Evolutionary conservation across 169 alveolate species (phyloP).

Genomic region (Ichthyophthirius multifiliis): DNA sequence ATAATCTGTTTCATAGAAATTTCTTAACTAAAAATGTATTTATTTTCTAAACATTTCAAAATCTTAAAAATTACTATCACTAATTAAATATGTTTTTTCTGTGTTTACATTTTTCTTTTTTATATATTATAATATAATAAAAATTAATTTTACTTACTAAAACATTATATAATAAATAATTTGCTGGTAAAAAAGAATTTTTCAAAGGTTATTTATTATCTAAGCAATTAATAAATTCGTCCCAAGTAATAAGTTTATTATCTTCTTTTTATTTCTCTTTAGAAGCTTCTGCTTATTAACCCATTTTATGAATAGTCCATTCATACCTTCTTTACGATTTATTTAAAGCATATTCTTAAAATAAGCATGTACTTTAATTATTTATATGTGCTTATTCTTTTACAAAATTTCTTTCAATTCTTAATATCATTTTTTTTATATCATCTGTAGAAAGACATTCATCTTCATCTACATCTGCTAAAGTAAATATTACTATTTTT

Average conservation of each 20-base stretch:
- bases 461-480: conserved; percentile 24
- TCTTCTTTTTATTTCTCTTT: background rate
- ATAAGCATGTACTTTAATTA: background rate
- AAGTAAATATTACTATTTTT: background rate
- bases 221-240: background rate
- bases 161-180: background rate
- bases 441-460: conserved; percentile 14
- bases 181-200: background rate
- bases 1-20: background rate
- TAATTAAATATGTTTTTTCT: background rate
- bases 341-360: conserved; percentile 8
- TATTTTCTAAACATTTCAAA: conserved; percentile 7
- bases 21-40: conserved; percentile 7
- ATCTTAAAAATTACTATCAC: background rate
- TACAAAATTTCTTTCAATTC: conserved; percentile 9
- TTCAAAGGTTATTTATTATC: background rate
- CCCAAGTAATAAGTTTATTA: conserved; percentile 15
- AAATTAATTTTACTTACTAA: background rate
- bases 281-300: background rate
- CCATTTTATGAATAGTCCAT: background rate
- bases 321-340: background rate
- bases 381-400: background rate
- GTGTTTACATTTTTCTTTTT: background rate
- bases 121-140: background rate
- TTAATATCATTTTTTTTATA: conserved; percentile 8